Evolutionary conservation across 352 stramenopile genomes (phyloP).

Genomic region (Phytophthora cactorum): DNA sequence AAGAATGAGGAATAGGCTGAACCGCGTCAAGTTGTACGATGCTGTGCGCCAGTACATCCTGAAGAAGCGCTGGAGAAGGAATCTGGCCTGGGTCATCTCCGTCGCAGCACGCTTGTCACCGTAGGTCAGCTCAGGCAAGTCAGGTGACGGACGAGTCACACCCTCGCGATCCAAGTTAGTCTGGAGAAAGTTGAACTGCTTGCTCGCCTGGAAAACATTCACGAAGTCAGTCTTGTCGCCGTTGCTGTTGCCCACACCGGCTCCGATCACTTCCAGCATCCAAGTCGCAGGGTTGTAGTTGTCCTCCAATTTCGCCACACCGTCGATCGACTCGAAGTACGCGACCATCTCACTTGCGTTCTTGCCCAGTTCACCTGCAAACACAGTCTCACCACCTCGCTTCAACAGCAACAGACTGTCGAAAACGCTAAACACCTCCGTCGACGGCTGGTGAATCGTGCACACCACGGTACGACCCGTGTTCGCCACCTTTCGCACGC

Average conservation of each 20-base stretch:
- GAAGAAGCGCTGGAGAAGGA: constrained; percentile 56
- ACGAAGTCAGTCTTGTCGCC: constrained; percentile 45
- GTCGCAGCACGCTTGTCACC: constrained; percentile 40
- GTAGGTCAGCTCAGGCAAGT: constrained; percentile 40
- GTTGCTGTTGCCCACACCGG: constrained; percentile 42
- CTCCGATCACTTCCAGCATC: constrained; percentile 50
- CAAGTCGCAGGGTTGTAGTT: constrained; percentile 80
- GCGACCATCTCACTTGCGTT: constrained; percentile 42
- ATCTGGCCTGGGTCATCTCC: constrained; percentile 30
- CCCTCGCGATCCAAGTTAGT: constrained; percentile 41
- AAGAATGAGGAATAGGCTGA: constrained; percentile 35
- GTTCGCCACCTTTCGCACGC: constrained; percentile 82
- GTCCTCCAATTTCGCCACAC: constrained; percentile 51
- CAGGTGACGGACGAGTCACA: constrained; percentile 29
- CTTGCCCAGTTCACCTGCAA: constrained; percentile 55
- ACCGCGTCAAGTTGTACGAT: constrained; percentile 43
- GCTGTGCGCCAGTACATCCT: constrained; percentile 79
- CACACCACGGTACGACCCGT: constrained; percentile 84
- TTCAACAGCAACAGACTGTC: constrained; percentile 31
- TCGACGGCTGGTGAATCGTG: constrained; percentile 93
- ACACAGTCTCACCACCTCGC: constrained; percentile 49
- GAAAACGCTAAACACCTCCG: constrained; percentile 76
- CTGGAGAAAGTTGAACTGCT: constrained; percentile 31
- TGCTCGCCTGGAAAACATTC: constrained; percentile 35
- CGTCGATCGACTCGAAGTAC: constrained; percentile 35